phyloP scores from a whole-genome alignment of 805 yeast species.

The Teunomyces lycoperdinae region DNA sequence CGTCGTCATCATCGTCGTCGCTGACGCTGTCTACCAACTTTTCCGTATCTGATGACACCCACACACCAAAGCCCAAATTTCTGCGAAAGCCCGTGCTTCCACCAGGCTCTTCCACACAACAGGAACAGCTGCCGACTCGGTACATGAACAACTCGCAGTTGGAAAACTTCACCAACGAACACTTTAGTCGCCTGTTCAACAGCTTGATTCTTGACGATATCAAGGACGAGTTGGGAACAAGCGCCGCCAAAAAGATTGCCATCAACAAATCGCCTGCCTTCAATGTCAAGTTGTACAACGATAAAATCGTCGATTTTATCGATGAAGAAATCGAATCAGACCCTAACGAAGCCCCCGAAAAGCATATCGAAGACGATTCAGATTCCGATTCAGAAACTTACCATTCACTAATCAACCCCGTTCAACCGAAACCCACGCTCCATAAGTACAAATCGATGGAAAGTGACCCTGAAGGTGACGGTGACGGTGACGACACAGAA shows the following conservation, averaged over 20 bases:
- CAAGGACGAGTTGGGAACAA: slow-evolving; percentile 16
- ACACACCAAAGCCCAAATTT: not conserved
- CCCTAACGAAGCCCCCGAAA: not conserved
- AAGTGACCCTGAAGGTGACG: slow-evolving; percentile 7
- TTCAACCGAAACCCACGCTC: not conserved
- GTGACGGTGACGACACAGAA: slow-evolving; percentile 10
- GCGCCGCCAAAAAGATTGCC: slow-evolving; percentile 13
- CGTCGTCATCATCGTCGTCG: not conserved
- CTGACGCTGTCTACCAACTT: not conserved
- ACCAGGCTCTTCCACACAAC: not conserved
- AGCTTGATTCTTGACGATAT: slow-evolving; percentile 39
- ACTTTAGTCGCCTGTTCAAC: slow-evolving; percentile 42
- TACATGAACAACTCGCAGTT: slow-evolving; percentile 9
- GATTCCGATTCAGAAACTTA: not conserved
- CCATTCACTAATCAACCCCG: not conserved
- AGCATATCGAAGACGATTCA: too few species aligned
- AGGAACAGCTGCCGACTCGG: slow-evolving; percentile 6
- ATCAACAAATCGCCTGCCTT: slow-evolving; percentile 43
- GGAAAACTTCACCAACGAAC: slow-evolving; percentile 38
- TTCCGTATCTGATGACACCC: not conserved
- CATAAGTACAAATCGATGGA: slow-evolving; percentile 5
- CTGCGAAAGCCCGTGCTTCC: not conserved
- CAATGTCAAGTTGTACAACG: slow-evolving; percentile 32
- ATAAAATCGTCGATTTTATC: slow-evolving; percentile 20
- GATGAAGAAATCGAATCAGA: slow-evolving; percentile 14